Percentiles rank a stretch among this genome's conserved stretches.
Conservation (phyloP, 2,329 filamentous ascomycete species). For the Scedosporium minutisporum region DNA sequence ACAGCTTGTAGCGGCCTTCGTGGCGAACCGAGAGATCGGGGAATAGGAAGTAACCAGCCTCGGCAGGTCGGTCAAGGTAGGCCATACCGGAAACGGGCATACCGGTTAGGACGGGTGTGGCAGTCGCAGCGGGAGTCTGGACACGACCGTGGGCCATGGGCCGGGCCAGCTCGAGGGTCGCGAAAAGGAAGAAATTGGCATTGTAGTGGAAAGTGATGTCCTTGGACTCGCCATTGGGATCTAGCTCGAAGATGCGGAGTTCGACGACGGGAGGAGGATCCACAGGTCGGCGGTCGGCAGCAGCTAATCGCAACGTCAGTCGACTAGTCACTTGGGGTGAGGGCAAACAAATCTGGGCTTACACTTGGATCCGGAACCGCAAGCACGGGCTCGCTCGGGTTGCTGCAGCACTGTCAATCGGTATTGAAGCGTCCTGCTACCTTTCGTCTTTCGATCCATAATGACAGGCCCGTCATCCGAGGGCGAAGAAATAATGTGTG, state of each 20-base stretch:
- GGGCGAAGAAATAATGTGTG: not conserved
- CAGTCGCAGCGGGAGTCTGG: conserved; percentile 54
- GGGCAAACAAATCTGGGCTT: conserved; percentile 23
- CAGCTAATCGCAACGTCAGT: conserved; percentile 40
- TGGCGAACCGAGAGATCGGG: conserved; percentile 93
- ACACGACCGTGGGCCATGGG: conserved; percentile 74
- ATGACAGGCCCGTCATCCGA: conserved; percentile 6
- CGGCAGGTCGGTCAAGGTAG: conserved; percentile 76
- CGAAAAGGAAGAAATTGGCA: conserved; percentile 95
- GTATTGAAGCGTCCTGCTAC: conserved; percentile 72
- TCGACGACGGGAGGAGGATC: conserved; percentile 93
- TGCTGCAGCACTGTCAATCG: conserved; percentile 82
- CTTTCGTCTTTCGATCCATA: conserved; percentile 47
- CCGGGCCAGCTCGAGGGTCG: conserved; percentile 79
- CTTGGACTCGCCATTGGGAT: conserved; percentile 47
- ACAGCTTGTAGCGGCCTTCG: conserved; percentile 84
- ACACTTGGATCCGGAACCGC: conserved; percentile 94
- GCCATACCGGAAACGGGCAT: conserved; percentile 94
- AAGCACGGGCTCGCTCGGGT: conserved; percentile 86
- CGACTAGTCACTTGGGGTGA: not conserved
- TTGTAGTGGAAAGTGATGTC: conserved; percentile 87
- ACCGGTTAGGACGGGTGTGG: conserved; percentile 79
- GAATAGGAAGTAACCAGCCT: conserved; percentile 91
- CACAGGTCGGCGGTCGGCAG: conserved; percentile 81
- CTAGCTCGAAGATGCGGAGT: conserved; percentile 68